Evolutionary conservation across 2,329 filamentous ascomycete species (phyloP).

Genomic region (Aspergillus sp.): DNA sequence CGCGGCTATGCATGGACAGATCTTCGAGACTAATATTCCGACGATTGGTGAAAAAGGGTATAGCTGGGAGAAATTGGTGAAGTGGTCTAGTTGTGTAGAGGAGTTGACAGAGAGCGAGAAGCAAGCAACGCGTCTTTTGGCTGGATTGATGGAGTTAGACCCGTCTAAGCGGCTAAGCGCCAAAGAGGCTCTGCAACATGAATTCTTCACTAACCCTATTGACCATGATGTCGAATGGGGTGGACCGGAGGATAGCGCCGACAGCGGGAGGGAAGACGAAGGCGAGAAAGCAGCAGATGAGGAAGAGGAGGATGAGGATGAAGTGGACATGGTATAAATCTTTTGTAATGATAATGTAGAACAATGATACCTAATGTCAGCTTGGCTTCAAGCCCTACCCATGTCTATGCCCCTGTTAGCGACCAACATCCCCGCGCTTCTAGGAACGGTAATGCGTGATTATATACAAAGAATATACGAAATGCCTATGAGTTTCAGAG

Average conservation of each 20-base stretch:
- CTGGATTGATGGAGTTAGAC: slow-evolving; percentile 50
- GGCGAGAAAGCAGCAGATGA: slow-evolving; percentile 37
- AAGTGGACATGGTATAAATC: slow-evolving; percentile 43
- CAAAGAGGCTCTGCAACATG: slow-evolving; percentile 49
- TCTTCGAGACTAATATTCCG: slow-evolving; percentile 91
- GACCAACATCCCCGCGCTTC: not conserved
- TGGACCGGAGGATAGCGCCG: slow-evolving; percentile 41
- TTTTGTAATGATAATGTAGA: slow-evolving; percentile 20
- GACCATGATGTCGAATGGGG: slow-evolving; percentile 48
- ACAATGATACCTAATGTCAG: slow-evolving; percentile 19
- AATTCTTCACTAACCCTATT: slow-evolving; percentile 49
- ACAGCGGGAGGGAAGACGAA: slow-evolving; percentile 39
- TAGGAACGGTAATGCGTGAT: no score
- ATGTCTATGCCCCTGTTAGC: not conserved
- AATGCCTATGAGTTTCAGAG: not conserved
- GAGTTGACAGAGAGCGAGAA: slow-evolving; percentile 56
- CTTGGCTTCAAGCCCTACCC: not conserved
- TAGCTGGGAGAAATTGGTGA: slow-evolving; percentile 86
- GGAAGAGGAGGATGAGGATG: slow-evolving; percentile 45
- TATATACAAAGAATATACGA: not conserved
- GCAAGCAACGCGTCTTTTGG: slow-evolving; percentile 50
- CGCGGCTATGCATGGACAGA: slow-evolving; percentile 82
- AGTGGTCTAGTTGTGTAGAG: slow-evolving; percentile 87
- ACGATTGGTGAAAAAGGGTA: slow-evolving; percentile 87
- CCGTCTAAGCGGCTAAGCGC: slow-evolving; percentile 48